Base-by-base conservation (phyloP, 129 eudicot species). In the Sambucus nigra region DNA sequence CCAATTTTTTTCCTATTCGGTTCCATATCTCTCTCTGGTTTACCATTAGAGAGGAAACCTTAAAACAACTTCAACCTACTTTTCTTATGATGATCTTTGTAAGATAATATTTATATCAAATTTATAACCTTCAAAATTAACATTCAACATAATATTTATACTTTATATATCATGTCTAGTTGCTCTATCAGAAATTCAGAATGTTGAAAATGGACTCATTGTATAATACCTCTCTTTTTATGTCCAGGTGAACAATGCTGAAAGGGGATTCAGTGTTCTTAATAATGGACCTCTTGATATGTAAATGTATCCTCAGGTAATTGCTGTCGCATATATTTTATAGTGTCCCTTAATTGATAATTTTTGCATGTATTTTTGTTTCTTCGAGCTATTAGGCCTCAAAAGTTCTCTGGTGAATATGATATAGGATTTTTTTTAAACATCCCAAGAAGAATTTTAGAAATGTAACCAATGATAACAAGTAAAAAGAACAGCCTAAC, bases 271-370 rank as follows among this genome's bases (percentile, higher is more conserved):
- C 60, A 82, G 98, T 59, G 87, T 91, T 57, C 81, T 91, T 38
- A 71, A 66, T 54, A 71, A 85, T 59, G 98, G 98, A 39, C 98
- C 98, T 55, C 86, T 91, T 55, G 98, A 91, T 77, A 91, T 91
- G 98, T 72, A 95, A 66, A 91, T 91, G 98, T 72, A 85, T 70
- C 94, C 98, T 42, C 74, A 79, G 98, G 98, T 91, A 65, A 57
- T 68, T 33, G 61, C 54, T 22, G 15, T 47, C 45, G 47, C 20
- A 19, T 52, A 42, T 16, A 49, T n/a, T 42, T 14, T 57, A 48
- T 18, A 6, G 3, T 35, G 28, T 5, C 23, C 28, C 50, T 39
- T 25, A 25, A 24, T n/a, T 38, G 5, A 13, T 18, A 13, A 2
- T 13, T 42, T 14, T 15, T 42, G n/a, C n/a, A n/a, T 1, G 14